Percentiles rank a stretch among this genome's conserved stretches.
phyloP scores from a whole-genome alignment of 2,329 filamentous ascomycete genomes.

The Phialophora macrospora region DNA sequence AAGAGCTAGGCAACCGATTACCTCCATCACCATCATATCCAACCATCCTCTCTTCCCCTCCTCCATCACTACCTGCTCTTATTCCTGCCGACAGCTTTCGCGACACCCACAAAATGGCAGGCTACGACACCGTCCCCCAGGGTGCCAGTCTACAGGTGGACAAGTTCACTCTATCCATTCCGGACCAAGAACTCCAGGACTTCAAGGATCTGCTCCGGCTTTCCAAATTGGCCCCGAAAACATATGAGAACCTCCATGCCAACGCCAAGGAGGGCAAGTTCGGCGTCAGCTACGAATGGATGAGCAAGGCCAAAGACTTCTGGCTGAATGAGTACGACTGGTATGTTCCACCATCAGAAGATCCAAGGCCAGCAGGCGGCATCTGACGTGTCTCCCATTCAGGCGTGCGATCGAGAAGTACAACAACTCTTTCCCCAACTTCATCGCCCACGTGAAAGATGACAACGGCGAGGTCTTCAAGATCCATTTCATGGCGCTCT shows the following conservation, averaged over 20 bases:
- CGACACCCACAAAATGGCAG: conserved; percentile 16
- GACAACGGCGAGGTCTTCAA: conserved; percentile 44
- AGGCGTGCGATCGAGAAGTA: conserved; percentile 42
- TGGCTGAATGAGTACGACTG: conserved; percentile 23
- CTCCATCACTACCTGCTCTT: neutral
- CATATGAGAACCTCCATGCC: conserved; percentile 55
- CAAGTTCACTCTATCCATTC: conserved; percentile 24
- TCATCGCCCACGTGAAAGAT: conserved; percentile 51
- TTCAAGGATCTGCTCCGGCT: conserved; percentile 55
- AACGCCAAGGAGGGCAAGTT: conserved; percentile 41
- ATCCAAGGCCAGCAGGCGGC: neutral
- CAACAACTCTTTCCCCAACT: conserved; percentile 60
- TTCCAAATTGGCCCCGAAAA: conserved; percentile 55
- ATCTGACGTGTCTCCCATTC: neutral
- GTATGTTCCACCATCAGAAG: neutral
- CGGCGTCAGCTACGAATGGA: conserved; percentile 22
- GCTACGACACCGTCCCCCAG: conserved; percentile 22
- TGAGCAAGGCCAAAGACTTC: conserved; percentile 24
- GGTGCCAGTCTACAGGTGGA: conserved; percentile 14
- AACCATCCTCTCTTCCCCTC: neutral
- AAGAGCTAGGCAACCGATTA: neutral
- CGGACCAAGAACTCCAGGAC: conserved; percentile 52
- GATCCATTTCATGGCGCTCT: conserved; percentile 62
- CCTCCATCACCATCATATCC: neutral
- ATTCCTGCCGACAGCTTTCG: neutral